Percentiles rank a stretch among this genome's conserved stretches.
Evolutionary conservation across 148 eudicot species (phyloP).

Genomic region (Agrostemma githago): DNA sequence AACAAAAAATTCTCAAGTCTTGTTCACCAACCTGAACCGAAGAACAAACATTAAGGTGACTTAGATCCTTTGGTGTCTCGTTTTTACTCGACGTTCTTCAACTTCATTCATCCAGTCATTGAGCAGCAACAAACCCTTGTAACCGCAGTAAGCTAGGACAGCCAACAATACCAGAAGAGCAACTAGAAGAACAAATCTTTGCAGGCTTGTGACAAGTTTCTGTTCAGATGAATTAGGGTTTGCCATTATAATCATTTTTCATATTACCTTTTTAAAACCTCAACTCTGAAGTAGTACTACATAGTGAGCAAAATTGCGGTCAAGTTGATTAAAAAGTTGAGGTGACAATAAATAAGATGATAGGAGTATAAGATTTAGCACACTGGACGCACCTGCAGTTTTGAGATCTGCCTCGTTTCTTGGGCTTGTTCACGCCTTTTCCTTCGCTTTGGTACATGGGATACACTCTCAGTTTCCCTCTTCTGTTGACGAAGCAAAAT

Average conservation of each 20-base stretch:
- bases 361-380: not conserved
- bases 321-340: no score
- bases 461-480: constrained; percentile 43
- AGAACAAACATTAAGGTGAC: not conserved
- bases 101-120: constrained; percentile 85
- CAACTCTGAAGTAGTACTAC: no score
- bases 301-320: no score
- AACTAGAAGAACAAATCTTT: constrained; percentile 37
- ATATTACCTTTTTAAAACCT: no score
- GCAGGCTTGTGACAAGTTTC: constrained; percentile 38
- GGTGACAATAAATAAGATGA: not conserved
- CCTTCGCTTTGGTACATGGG: constrained; percentile 47
- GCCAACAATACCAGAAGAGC: constrained; percentile 34
- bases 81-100: constrained; percentile 54
- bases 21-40: constrained; percentile 10
- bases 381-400: constrained; percentile 46
- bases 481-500: constrained; percentile 31
- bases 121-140: constrained; percentile 67
- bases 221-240: constrained; percentile 30
- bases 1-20: not conserved
- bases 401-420: constrained; percentile 47
- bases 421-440: constrained; percentile 52
- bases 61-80: constrained; percentile 39
- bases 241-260: constrained; percentile 6
- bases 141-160: constrained; percentile 52